These are phyloP conservation scores for Phalaenopsis aphrodite DNA, from an alignment of 106 monocot genomes.

Conservation along the genomic window DNA sequence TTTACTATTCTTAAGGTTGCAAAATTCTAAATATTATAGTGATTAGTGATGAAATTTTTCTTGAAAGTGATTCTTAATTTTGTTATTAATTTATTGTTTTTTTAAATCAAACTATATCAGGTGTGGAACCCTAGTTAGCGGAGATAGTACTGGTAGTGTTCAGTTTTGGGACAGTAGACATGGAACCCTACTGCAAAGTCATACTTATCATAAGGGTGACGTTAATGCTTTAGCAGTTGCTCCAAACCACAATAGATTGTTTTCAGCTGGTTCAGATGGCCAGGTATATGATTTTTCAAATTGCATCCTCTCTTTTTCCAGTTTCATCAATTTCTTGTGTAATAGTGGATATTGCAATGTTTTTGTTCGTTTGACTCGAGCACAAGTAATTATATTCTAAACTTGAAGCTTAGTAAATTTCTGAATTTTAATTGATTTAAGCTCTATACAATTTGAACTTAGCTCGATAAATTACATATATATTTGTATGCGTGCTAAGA, in stretches of 20 bases:
- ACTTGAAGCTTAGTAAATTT: background rate
- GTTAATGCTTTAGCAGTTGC: slow-evolving; percentile 64
- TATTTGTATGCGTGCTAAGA: too few relatives aligned
- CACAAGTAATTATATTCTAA: background rate
- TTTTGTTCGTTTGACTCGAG: background rate
- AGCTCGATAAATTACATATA: too few relatives aligned
- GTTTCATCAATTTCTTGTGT: background rate
- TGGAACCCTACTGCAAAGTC: slow-evolving; percentile 79
- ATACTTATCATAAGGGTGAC: slow-evolving; percentile 78
- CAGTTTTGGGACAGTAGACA: slow-evolving; percentile 91
- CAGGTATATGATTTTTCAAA: slow-evolving; percentile 36
- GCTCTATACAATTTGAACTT: too few relatives aligned
- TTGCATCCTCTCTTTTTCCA: background rate
- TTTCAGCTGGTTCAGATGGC: slow-evolving; percentile 96
- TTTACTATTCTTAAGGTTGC: slow-evolving; percentile 70
- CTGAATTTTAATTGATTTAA: too few relatives aligned
- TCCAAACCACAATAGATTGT: slow-evolving; percentile 82
- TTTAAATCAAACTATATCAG: slow-evolving; percentile 24
- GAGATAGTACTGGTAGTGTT: slow-evolving; percentile 90
- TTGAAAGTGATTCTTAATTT: background rate
- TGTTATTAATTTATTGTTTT: slow-evolving; percentile 5
- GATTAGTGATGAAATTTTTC: background rate
- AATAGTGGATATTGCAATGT: background rate
- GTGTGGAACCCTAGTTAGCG: slow-evolving; percentile 87
- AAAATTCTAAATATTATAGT: background rate